Evolutionary conservation across 202 grass and related monocot genomes (phyloP).

Genomic region (Zoysia matrella): DNA sequence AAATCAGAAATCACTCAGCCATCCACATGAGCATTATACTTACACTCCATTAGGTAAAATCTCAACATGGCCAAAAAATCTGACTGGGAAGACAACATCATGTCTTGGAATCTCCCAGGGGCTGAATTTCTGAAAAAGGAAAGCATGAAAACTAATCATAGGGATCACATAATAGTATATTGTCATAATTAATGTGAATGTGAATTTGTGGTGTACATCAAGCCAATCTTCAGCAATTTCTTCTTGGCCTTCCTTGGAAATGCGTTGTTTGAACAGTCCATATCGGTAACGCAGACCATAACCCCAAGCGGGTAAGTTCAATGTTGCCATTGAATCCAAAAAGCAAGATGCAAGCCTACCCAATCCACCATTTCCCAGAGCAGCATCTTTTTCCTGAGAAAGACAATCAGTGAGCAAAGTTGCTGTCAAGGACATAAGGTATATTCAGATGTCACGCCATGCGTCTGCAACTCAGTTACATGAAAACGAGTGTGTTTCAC

Average conservation of each 20-base stretch:
- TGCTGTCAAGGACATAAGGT: background rate
- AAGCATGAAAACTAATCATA: conserved; percentile 35
- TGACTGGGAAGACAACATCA: conserved; percentile 83
- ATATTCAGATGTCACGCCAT: conserved; percentile 23
- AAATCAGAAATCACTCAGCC: background rate
- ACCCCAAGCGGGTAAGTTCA: conserved; percentile 96
- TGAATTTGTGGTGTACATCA: conserved; percentile 58
- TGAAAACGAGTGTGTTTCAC: conserved; percentile 6
- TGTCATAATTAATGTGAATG: conserved; percentile 27
- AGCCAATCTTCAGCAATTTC: conserved; percentile 97
- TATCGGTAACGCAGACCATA: conserved; percentile 96
- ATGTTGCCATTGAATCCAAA: conserved; percentile 98
- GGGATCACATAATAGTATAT: conserved; percentile 4
- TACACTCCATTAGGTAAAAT: conserved; percentile 79
- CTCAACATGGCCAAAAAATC: conserved; percentile 92
- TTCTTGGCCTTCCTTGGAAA: conserved; percentile 80
- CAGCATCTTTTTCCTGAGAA: conserved; percentile 81
- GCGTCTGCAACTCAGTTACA: conserved; percentile 1
- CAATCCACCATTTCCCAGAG: conserved; percentile 92
- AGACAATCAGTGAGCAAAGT: conserved; percentile 15
- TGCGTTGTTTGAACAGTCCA: conserved; percentile 85
- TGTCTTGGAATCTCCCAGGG: conserved; percentile 98
- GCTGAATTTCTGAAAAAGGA: conserved; percentile 80
- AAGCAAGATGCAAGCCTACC: conserved; percentile 98
- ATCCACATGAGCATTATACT: conserved; percentile 37